Conservation (phyloP, 768 basidiomycete genomes). For the Tulasnella sp. region DNA sequence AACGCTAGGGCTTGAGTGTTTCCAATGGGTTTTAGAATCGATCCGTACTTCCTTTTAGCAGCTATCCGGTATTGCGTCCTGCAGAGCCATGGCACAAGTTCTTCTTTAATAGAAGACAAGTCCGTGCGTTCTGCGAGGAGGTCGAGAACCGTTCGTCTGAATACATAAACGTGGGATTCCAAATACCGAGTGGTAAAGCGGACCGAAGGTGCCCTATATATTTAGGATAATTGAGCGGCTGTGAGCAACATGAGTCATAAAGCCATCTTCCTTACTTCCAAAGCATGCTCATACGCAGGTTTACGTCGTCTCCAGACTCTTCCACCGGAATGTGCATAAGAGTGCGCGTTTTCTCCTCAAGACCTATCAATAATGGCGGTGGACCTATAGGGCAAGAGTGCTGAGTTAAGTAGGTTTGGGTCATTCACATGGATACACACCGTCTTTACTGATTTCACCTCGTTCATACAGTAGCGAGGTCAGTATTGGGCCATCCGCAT, state of each 20-base stretch:
- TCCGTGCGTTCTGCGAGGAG: constrained; percentile 49
- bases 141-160: constrained; percentile 61
- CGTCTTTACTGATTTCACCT: constrained; percentile 15
- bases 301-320: constrained; percentile 59
- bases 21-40: not conserved
- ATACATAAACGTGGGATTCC: constrained; percentile 89
- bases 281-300: constrained; percentile 64
- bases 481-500: constrained; percentile 46
- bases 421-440: not conserved
- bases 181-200: constrained; percentile 36
- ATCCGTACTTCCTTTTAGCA: constrained; percentile 19
- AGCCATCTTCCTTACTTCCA: constrained; percentile 39
- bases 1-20: constrained; percentile 26
- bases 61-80: constrained; percentile 56
- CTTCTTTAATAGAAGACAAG: constrained; percentile 76
- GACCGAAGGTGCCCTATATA: constrained; percentile 1
- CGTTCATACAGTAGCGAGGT: constrained; percentile 30
- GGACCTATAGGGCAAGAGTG: not conserved
- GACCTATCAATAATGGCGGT: constrained; percentile 39
- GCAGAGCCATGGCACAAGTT: constrained; percentile 87
- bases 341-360: constrained; percentile 56
- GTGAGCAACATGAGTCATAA: not conserved
- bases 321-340: constrained; percentile 63
- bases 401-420: not conserved
- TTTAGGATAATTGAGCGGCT: constrained; percentile 1